Conservation (phyloP, 2,329 filamentous ascomycete species). For the Ophiostoma triangulosporum region DNA sequence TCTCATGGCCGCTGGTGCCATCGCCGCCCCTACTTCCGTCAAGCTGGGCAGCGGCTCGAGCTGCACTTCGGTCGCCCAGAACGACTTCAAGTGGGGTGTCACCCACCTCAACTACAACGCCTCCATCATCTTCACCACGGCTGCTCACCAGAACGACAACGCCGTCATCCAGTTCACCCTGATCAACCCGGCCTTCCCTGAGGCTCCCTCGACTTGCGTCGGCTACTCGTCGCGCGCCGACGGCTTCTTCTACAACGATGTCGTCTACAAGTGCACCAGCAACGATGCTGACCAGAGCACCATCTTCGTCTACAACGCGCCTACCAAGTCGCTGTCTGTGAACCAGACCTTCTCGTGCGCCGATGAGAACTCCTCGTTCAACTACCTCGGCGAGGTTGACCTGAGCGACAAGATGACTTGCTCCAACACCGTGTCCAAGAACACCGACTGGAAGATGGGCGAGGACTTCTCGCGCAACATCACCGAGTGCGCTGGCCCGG, state of each 20-base stretch:
- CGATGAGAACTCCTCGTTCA: conserved; percentile 25
- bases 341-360: conserved; percentile 37
- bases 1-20: conserved; percentile 4
- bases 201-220: conserved; percentile 22
- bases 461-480: conserved; percentile 25
- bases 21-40: background rate
- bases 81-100: conserved; percentile 27
- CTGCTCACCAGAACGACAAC: conserved; percentile 35
- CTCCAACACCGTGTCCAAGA: conserved; percentile 21
- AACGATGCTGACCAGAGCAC: conserved; percentile 17
- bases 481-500: conserved; percentile 19
- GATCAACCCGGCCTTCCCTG: conserved; percentile 29
- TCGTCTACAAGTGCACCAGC: conserved; percentile 29
- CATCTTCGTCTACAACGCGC: conserved; percentile 30
- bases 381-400: conserved; percentile 21
- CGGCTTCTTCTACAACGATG: conserved; percentile 37
- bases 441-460: conserved; percentile 27
- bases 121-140: conserved; percentile 35
- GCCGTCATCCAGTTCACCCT: conserved; percentile 36
- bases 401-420: conserved; percentile 21
- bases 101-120: conserved; percentile 34
- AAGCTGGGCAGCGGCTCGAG: conserved; percentile 6
- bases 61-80: conserved; percentile 22
- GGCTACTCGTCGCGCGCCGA: conserved; percentile 27
- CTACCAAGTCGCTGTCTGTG: conserved; percentile 24